Base-by-base conservation (phyloP, 805 yeast genomes). In the Candida nemodendra region DNA sequence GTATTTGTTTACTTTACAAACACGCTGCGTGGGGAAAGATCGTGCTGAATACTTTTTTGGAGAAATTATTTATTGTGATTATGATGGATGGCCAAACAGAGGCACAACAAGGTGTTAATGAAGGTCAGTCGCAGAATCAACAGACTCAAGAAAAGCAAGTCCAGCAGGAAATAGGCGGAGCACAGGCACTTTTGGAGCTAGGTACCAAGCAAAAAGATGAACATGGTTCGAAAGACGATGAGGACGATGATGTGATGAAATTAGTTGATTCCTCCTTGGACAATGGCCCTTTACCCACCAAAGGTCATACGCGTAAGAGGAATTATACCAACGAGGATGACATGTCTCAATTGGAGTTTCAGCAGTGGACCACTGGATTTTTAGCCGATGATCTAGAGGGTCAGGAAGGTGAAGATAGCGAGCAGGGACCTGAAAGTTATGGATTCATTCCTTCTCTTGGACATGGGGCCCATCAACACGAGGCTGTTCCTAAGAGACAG, bases 211-310 rank as follows among this genome's bases (percentile, higher is more conserved):
- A 39, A 21, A 43, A 50, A 21, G 47, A 46, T 24, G 51, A 48
- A 30, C 31, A 34, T 16, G 32, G 30, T 17, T 21, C 24, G 11
- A 21, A 21, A 21, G 36, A 36, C 27, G 18, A 31, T n/a, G 93
- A 83, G 3, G 93, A 83, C 51, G 93, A 84, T 13, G 93, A 89
- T 0, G 89, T 84, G 13, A 70, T 84, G 76, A 72, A 76, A 38
- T 76, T 76, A 48, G 91, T 83, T 11, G 87, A 84, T 14, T 84
- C 81, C 5, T 73, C 80, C 1, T 59, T 81, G 28, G 76, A 68
- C 13, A 45, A 36, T 37, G 45, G 43, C 21, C 27, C 34, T 14
- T 9, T n/a, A 11, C 76, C 66, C n/a, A 45, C 29, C 35, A 47
- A 47, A 23, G 30, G 30, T 16, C 25, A 35, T 14, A 29, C 47